phyloP scores from a whole-genome alignment of 108 stramenopile genomes.

The Schizochytrium sp. region DNA sequence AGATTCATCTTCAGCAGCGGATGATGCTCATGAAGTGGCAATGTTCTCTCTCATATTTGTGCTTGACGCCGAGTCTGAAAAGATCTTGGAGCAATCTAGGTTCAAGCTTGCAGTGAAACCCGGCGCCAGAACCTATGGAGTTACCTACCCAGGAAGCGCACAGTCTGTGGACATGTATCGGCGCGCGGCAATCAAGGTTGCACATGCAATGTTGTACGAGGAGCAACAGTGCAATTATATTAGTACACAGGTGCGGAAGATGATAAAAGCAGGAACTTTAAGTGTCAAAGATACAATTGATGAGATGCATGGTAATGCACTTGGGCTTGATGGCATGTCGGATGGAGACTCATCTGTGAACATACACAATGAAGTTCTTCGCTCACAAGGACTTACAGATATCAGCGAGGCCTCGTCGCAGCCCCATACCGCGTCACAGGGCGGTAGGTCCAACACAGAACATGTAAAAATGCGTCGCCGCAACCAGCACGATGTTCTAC shows the following conservation, averaged over 20 bases:
- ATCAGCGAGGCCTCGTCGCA: background rate
- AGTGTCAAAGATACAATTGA: background rate
- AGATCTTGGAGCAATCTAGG: conserved; percentile 40
- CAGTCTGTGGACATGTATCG: conserved; percentile 50
- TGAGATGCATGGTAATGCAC: background rate
- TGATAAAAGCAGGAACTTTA: background rate
- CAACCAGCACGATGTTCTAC: background rate
- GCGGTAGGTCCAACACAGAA: background rate
- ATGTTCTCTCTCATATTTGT: conserved; percentile 59
- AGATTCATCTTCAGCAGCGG: background rate
- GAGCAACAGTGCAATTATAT: conserved; percentile 54
- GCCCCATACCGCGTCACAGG: background rate
- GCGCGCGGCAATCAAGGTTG: conserved; percentile 57
- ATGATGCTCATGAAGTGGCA: background rate
- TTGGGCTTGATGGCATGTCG: background rate
- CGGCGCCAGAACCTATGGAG: conserved; percentile 31
- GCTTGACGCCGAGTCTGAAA: conserved; percentile 37
- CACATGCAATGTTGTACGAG: conserved; percentile 28
- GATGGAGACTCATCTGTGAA: background rate
- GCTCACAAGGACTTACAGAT: background rate
- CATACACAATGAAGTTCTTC: background rate
- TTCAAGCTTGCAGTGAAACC: conserved; percentile 46
- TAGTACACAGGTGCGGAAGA: conserved; percentile 15
- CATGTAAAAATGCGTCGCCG: background rate
- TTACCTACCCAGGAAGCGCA: conserved; percentile 11